Evolutionary conservation across 768 basidiomycete species (phyloP).

Genomic region (Macrolepiota albuminosa): DNA sequence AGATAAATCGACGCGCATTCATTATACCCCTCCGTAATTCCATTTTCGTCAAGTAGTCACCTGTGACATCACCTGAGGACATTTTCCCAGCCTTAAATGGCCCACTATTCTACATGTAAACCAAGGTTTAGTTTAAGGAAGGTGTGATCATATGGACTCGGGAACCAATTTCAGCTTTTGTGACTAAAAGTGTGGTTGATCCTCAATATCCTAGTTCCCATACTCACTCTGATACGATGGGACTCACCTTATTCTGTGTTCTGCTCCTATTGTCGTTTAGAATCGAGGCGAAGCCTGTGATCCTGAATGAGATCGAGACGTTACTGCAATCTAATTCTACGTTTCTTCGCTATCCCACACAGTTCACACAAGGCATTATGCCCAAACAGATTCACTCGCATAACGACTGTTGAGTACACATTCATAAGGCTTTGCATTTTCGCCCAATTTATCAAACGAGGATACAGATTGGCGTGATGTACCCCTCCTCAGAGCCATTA

Average conservation of each 20-base stretch:
- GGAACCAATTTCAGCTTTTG: neutral
- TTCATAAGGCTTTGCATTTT: neutral
- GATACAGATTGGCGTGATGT: conserved; percentile 47
- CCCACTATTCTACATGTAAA: neutral
- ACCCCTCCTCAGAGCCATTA: conserved; percentile 42
- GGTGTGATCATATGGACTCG: neutral
- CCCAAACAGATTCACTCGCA: conserved; percentile 50
- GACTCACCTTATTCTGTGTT: conserved; percentile 1
- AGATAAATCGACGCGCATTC: conserved; percentile 1
- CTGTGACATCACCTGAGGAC: neutral
- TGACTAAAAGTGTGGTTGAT: neutral
- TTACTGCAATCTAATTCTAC: conserved; percentile 32
- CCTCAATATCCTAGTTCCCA: neutral
- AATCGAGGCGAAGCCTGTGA: conserved; percentile 8
- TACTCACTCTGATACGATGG: conserved; percentile 3
- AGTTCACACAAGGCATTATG: conserved; percentile 42
- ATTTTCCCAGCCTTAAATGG: neutral
- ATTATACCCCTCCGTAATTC: neutral
- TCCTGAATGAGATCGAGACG: conserved; percentile 13
- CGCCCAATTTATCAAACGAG: neutral
- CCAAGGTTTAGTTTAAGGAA: neutral
- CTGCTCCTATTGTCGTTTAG: neutral
- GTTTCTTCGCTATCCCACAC: conserved; percentile 39
- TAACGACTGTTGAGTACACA: conserved; percentile 40
- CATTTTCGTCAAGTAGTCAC: neutral